Evolutionary conservation across 768 basidiomycete species (phyloP), one percentile per base, ranked within the genome.

Genomic region (Mrakia blollopis): DNA sequence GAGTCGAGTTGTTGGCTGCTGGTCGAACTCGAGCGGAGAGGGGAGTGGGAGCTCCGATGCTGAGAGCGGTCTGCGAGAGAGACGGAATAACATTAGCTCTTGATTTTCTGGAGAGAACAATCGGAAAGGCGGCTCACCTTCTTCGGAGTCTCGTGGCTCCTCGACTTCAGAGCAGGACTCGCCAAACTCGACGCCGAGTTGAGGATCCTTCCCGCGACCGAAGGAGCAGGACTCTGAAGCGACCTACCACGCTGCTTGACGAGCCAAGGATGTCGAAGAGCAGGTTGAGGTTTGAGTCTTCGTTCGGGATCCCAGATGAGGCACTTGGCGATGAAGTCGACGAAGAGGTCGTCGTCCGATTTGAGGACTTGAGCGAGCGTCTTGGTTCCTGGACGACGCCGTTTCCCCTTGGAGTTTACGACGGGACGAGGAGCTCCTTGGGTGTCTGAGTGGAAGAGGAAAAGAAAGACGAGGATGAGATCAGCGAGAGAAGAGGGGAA

Each of bases 231-330:
- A 50, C 70, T 71, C 35, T 47, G 75, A 7, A 65, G 67, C 28
- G 47, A 35, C 25, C 28, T 57, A 47, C 60, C 62, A 18, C 71
- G 21, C 35, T 67, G 72, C 62, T 74, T 71, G 28, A 89, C 86
- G 77, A 97, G 87, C 85, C 94, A 98, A 16, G 92, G 91, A 84
- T 98, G 96, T 32, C 94, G 89, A 85, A 98, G 83, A 0, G 96
- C 96, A 14, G 91, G 88, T 80, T 94, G 91, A 6, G 96, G 96
- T 83, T 97, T 98, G 82, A 99, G 87, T 44, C 97, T 89, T 71
- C 92, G 89, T 81, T 98, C 96, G 13, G 97, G 97, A 85, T 99
- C 97, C 95, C 95, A 99, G 39, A 92, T 87, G n/a, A 99, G 87
- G 84, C 97, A 99, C 83, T 96, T 98, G 1, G 92, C 87, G 79